phyloP scores from a whole-genome alignment of 805 yeast genomes.

The Priceomyces medius region DNA sequence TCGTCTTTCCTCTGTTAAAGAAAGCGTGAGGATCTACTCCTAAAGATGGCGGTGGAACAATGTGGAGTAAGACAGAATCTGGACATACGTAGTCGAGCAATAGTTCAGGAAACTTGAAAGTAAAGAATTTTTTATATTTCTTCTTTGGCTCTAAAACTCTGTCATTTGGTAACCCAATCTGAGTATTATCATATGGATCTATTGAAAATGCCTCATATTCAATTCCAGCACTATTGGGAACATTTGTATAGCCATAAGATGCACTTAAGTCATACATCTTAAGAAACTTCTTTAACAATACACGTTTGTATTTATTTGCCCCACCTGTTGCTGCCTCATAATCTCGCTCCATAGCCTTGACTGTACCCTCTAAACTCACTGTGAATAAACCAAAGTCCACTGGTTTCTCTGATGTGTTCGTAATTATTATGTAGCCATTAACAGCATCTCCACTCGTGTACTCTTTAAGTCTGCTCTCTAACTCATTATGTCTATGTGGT shows the following conservation, averaged over 20 bases:
- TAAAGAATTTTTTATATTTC: conserved; percentile 57
- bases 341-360: conserved; percentile 31
- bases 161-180: conserved; percentile 49
- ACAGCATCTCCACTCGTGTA: conserved; percentile 42
- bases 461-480: conserved; percentile 47
- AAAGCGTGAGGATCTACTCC: conserved; percentile 42
- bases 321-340: conserved; percentile 11
- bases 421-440: conserved; percentile 46
- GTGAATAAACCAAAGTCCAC: conserved; percentile 45
- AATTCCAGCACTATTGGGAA: conserved; percentile 52
- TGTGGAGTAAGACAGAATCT: conserved; percentile 39
- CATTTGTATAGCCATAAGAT: conserved; percentile 47
- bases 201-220: conserved; percentile 42
- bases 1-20: conserved; percentile 30
- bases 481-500: conserved; percentile 39
- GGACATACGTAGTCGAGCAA: conserved; percentile 53
- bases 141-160: conserved; percentile 48
- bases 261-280: conserved; percentile 64
- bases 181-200: conserved; percentile 48
- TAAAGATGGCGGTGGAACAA: conserved; percentile 43
- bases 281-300: conserved; percentile 49
- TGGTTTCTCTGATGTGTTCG: conserved; percentile 45
- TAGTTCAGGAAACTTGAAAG: conserved; percentile 56
- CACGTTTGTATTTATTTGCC: conserved; percentile 23
- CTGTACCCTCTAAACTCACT: conserved; percentile 49